Base-by-base conservation (phyloP, 1,284 basidiomycete genomes). In the Paramarasmius palmivorus region DNA sequence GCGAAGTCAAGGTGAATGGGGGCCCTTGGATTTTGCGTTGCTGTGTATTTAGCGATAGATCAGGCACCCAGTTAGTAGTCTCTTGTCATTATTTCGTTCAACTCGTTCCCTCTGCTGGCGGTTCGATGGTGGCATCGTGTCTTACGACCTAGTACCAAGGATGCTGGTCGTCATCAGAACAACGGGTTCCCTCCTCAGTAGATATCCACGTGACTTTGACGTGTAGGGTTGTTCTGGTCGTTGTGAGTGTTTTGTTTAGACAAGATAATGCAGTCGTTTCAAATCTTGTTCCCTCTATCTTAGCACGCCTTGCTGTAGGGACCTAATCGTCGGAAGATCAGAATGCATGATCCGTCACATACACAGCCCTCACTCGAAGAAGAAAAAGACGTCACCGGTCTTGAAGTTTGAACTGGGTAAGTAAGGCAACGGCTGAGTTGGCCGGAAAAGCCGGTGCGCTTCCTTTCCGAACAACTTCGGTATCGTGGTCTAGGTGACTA, bases 201-300 rank as follows among this genome's bases (percentile, higher is more conserved):
- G 97, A 99, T 69, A 83, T 99, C 45, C 96, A 99, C 73, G 96
- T 98, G 76, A 97, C 95, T 99, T 92, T 68, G 96, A 99, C 69
- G 78, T 99, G 59, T 99, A 99, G 68, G 96, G 96, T 0, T 94
- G 91, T 39, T 93, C 95, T 0, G 87, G 95, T 2, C 95, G 95
- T 0, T 79, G 96, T 25, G 82, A 90, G 68, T 96, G 94, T 95
- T 96, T 68, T 92, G 55, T 23, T 58, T 49, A 39, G 38, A 35
- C 52, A 54, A 50, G 38, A 42, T 12, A 6, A 14, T 39, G 15
- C 6, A 10, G 7, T 8, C 23, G 12, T 9, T 17, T 14, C 10
- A 4, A 12, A 4, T 40, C 37, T 3, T 26, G 9, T 22, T 26
- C 49, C 6, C 3, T 25, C 10, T 20, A 19, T 49, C 22, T 19